Evolutionary conservation across 2,329 filamentous ascomycete species (phyloP).

Genomic region (Nemania bipapillata): DNA sequence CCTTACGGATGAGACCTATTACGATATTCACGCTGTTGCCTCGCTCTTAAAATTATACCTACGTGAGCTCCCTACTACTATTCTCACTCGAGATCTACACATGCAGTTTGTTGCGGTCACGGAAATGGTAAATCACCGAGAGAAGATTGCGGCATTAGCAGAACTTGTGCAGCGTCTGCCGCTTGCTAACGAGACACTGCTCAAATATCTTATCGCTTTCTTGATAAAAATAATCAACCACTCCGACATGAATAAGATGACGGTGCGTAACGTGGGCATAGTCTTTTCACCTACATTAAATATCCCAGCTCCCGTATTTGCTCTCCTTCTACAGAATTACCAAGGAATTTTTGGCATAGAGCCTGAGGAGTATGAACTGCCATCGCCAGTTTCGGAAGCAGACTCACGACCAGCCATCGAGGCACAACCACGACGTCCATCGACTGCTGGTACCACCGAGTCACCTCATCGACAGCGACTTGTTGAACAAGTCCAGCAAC

Average conservation of each 20-base stretch:
- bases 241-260: slow-evolving; percentile 95
- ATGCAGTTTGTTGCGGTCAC: slow-evolving; percentile 86
- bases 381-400: slow-evolving; percentile 57
- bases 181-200: slow-evolving; percentile 78
- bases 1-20: slow-evolving; percentile 81
- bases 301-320: slow-evolving; percentile 93
- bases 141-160: slow-evolving; percentile 81
- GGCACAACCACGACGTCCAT: slow-evolving; percentile 58
- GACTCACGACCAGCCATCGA: slow-evolving; percentile 50
- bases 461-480: slow-evolving; percentile 65
- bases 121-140: slow-evolving; percentile 77
- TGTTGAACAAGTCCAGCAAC: slow-evolving; percentile 55
- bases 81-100: slow-evolving; percentile 90
- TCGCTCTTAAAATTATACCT: slow-evolving; percentile 94
- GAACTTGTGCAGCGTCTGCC: slow-evolving; percentile 84
- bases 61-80: slow-evolving; percentile 88
- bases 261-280: slow-evolving; percentile 94
- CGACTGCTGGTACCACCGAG: slow-evolving; percentile 61
- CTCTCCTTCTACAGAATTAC: slow-evolving; percentile 91
- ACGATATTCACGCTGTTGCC: slow-evolving; percentile 95
- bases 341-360: slow-evolving; percentile 82
- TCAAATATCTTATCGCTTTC: slow-evolving; percentile 87
- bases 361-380: slow-evolving; percentile 71
- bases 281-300: slow-evolving; percentile 98
- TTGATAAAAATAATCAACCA: slow-evolving; percentile 93